These are phyloP conservation scores for Fraxinus pennsylvanica DNA, from an alignment of 257 asterid species.

Conservation along the genomic window DNA sequence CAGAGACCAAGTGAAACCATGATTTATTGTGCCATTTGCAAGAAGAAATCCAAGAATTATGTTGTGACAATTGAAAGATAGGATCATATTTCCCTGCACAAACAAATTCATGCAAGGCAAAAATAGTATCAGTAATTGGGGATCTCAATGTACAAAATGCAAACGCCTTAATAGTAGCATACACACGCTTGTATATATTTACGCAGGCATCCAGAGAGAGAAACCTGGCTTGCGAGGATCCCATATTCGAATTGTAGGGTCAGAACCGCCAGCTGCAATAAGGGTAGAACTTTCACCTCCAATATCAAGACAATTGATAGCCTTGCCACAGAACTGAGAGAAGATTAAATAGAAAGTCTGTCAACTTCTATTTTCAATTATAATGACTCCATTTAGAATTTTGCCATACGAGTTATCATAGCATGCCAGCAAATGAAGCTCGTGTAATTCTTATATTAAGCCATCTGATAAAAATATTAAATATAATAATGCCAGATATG, in stretches of 20 bases:
- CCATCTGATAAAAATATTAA: neutral
- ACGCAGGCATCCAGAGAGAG: constrained; percentile 1
- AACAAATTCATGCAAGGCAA: constrained; percentile 9
- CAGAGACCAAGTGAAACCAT: constrained; percentile 84
- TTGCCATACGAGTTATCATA: neutral
- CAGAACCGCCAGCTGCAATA: constrained; percentile 83
- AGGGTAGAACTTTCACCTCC: constrained; percentile 97
- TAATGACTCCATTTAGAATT: constrained; percentile 9
- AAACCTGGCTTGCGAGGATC: constrained; percentile 99
- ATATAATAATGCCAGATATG: neutral
- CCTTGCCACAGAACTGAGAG: constrained; percentile 73
- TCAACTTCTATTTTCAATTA: constrained; percentile 1
- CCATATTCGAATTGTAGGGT: constrained; percentile 87
- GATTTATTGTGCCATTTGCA: constrained; percentile 94
- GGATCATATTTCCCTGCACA: constrained; percentile 75
- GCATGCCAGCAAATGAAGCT: neutral
- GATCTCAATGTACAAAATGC: no score
- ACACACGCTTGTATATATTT: neutral
- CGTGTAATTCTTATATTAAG: neutral
- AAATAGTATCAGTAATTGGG: neutral
- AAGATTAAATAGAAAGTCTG: constrained; percentile 7
- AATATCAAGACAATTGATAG: constrained; percentile 74
- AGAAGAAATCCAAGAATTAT: constrained; percentile 89
- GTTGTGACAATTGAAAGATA: constrained; percentile 75
- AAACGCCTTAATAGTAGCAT: neutral